phyloP scores from a whole-genome alignment of 2,329 filamentous ascomycete species.

The Venturiaceae sp. region DNA sequence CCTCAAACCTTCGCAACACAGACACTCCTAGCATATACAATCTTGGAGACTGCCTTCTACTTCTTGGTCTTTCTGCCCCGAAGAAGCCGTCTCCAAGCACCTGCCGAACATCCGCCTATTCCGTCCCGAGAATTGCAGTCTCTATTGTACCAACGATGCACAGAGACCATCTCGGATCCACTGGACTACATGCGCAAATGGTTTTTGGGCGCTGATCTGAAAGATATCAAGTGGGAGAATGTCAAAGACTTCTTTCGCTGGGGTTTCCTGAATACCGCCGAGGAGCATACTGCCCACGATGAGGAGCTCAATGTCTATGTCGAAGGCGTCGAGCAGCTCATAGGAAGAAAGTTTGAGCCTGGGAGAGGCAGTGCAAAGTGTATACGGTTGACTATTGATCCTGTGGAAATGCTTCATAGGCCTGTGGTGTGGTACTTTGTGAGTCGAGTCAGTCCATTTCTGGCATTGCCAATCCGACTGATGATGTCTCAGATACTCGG shows the following conservation, averaged over 20 bases:
- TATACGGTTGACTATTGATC: slow-evolving; percentile 57
- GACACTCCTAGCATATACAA: neutral
- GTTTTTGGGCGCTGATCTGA: slow-evolving; percentile 51
- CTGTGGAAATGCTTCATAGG: slow-evolving; percentile 49
- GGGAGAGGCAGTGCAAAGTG: slow-evolving; percentile 48
- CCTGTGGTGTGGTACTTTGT: slow-evolving; percentile 56
- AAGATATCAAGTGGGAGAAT: slow-evolving; percentile 57
- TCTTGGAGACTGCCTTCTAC: neutral
- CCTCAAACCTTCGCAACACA: neutral
- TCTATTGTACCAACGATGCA: slow-evolving; percentile 47
- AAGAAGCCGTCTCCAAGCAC: neutral
- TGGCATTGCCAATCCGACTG: slow-evolving; percentile 14
- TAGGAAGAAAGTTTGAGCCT: slow-evolving; percentile 40
- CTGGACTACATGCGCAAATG: slow-evolving; percentile 52
- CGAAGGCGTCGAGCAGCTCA: slow-evolving; percentile 40
- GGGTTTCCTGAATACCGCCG: slow-evolving; percentile 52
- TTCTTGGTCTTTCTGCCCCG: neutral
- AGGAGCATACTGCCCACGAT: slow-evolving; percentile 29
- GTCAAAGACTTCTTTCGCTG: slow-evolving; percentile 57
- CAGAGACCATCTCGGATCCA: slow-evolving; percentile 43
- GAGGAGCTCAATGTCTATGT: slow-evolving; percentile 47
- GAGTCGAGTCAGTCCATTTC: slow-evolving; percentile 17
- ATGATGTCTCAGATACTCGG: slow-evolving; percentile 39
- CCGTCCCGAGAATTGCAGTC: slow-evolving; percentile 35
- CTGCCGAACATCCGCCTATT: neutral